phyloP scores from a whole-genome alignment of 805 yeast species.

The Candida ipomoeae region DNA sequence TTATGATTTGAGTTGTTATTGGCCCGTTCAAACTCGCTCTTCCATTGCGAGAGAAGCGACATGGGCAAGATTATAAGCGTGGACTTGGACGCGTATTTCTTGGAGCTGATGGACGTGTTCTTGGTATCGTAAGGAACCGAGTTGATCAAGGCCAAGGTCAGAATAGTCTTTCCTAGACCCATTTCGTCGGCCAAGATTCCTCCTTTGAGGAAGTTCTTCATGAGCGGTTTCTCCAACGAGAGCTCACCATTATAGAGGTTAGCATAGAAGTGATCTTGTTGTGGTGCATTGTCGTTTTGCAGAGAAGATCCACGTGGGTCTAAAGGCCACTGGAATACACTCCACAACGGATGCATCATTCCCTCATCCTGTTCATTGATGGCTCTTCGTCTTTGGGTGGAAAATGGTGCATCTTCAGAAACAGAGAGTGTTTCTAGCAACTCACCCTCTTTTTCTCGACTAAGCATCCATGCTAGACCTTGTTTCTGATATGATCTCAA shows the following conservation, averaged over 20 bases:
- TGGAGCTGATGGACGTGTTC: slow-evolving; percentile 11
- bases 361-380: slow-evolving; percentile 40
- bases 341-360: slow-evolving; percentile 82
- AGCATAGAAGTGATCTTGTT: slow-evolving; percentile 53
- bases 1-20: slow-evolving; percentile 40
- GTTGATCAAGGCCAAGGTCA: slow-evolving; percentile 69
- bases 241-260: slow-evolving; percentile 80
- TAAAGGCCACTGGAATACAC: slow-evolving; percentile 69
- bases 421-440: slow-evolving; percentile 32
- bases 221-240: slow-evolving; percentile 60
- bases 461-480: slow-evolving; percentile 87
- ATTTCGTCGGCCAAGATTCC: slow-evolving; percentile 94
- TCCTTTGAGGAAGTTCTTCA: slow-evolving; percentile 61
- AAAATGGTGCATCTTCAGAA: slow-evolving; percentile 18
- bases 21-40: slow-evolving; percentile 65
- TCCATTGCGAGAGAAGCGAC: slow-evolving; percentile 92
- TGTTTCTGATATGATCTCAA: slow-evolving; percentile 78
- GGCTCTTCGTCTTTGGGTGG: slow-evolving; percentile 25
- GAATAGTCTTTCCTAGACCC: slow-evolving; percentile 94
- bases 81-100: slow-evolving; percentile 59
- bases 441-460: slow-evolving; percentile 64
- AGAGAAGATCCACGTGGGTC: slow-evolving; percentile 21
- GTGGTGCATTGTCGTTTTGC: slow-evolving; percentile 1
- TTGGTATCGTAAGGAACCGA: slow-evolving; percentile 53
- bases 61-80: slow-evolving; percentile 85